Percentiles rank a stretch among this genome's conserved stretches.
phyloP scores from a whole-genome alignment of 1,284 basidiomycete species.

The Ceratobasidium sp. region DNA sequence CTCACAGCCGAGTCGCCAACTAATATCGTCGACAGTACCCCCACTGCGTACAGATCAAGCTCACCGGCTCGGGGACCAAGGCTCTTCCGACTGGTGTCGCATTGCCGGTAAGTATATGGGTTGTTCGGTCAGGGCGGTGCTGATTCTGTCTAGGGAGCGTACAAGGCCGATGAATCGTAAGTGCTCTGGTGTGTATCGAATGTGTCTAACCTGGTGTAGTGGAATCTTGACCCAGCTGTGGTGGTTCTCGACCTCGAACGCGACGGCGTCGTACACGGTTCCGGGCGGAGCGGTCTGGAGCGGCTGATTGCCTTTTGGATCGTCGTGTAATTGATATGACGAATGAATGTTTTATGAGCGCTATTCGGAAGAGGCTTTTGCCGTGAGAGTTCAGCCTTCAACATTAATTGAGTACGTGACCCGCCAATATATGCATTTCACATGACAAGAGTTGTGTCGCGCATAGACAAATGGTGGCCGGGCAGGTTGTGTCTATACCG shows the following conservation, averaged over 20 bases:
- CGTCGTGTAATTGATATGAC: too few species aligned
- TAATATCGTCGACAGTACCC: slow-evolving; percentile 4
- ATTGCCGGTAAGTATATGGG: slow-evolving; percentile 26
- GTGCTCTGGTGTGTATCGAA: not conserved
- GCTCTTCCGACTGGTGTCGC: slow-evolving; percentile 29
- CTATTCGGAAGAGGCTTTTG: too few species aligned
- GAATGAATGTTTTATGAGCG: too few species aligned
- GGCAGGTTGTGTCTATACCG: too few species aligned
- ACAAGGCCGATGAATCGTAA: slow-evolving; percentile 20
- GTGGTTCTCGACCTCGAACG: slow-evolving; percentile 27
- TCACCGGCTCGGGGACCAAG: slow-evolving; percentile 29
- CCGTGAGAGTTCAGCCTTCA: too few species aligned
- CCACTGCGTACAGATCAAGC: slow-evolving; percentile 19
- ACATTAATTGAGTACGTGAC: not conserved
- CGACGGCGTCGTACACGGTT: slow-evolving; percentile 24
- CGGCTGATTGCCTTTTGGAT: too few species aligned
- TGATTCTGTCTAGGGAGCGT: slow-evolving; percentile 14
- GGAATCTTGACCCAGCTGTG: slow-evolving; percentile 31
- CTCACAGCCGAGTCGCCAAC: not conserved
- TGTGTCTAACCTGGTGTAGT: not conserved
- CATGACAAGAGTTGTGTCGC: not conserved
- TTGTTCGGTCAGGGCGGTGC: not conserved
- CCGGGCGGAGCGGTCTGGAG: slow-evolving; percentile 26
- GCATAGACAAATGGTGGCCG: not conserved
- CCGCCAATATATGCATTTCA: too few species aligned